Percentiles rank a stretch among this genome's conserved stretches.
phyloP scores from a whole-genome alignment of 371 early-diverging fungal species.

The Zychaea mexicana region DNA sequence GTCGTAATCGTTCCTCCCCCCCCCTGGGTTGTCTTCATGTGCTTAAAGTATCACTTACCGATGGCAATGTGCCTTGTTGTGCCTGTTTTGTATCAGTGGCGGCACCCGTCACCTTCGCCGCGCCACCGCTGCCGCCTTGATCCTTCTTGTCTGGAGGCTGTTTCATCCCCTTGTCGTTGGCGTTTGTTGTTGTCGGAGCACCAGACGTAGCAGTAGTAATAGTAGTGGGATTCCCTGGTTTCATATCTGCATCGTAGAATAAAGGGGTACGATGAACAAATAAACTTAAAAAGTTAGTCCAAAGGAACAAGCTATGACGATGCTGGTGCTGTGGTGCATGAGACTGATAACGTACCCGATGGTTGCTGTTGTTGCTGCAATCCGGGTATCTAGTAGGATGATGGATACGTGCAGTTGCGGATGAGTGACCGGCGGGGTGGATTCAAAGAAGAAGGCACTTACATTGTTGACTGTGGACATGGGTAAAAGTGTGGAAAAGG shows the following conservation, averaged over 20 bases:
- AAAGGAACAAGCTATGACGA: too few species aligned
- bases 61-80: neutral
- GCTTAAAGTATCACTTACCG: neutral
- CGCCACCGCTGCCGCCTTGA: neutral
- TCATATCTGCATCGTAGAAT: neutral
- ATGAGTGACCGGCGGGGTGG: too few species aligned
- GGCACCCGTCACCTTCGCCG: neutral
- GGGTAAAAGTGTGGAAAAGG: slow-evolving; percentile 6
- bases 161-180: neutral
- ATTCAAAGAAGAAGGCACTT: too few species aligned
- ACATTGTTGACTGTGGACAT: slow-evolving; percentile 1
- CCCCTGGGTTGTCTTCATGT: too few species aligned
- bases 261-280: too few species aligned
- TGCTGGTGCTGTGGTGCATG: neutral
- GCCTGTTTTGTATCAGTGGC: neutral
- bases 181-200: neutral
- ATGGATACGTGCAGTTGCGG: too few species aligned
- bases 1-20: too few species aligned
- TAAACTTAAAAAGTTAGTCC: too few species aligned
- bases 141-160: slow-evolving; percentile 1
- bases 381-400: neutral
- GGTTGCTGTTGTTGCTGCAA: neutral
- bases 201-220: neutral
- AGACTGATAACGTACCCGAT: neutral
- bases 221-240: neutral